Evolutionary conservation across 164 flowering plant species (phyloP).

Genomic region (Chimonanthus praecox): DNA sequence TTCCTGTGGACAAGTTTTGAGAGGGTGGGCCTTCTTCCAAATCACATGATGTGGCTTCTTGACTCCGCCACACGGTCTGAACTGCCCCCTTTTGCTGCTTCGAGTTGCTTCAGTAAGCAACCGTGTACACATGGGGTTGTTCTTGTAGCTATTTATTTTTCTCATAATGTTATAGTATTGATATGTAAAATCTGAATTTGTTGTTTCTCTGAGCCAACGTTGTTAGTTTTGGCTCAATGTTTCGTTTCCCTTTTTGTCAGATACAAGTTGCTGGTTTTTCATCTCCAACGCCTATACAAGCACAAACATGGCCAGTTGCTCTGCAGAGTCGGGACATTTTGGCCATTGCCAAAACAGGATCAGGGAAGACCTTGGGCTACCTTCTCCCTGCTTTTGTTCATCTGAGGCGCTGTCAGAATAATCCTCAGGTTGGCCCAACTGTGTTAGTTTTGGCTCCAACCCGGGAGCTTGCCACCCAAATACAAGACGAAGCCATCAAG

Average conservation of each 20-base stretch:
- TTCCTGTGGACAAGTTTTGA: conserved; percentile 51
- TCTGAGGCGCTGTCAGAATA: conserved; percentile 58
- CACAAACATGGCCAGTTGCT: conserved; percentile 97
- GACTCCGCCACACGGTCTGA: conserved; percentile 63
- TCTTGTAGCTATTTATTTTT: conserved; percentile 14
- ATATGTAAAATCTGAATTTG: neutral
- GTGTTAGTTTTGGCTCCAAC: conserved; percentile 90
- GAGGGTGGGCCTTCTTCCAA: conserved; percentile 59
- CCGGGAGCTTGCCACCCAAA: conserved; percentile 91
- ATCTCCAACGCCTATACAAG: conserved; percentile 93
- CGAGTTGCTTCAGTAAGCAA: conserved; percentile 98
- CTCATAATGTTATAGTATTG: neutral
- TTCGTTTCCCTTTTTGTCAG: conserved; percentile 31
- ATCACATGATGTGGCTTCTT: conserved; percentile 64
- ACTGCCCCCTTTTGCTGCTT: conserved; percentile 71
- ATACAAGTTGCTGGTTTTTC: conserved; percentile 73
- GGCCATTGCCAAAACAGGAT: conserved; percentile 93
- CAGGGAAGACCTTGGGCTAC: conserved; percentile 95
- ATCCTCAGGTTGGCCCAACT: conserved; percentile 75
- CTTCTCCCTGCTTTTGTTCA: conserved; percentile 79
- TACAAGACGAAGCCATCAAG: conserved; percentile 81
- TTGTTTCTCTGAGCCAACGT: neutral
- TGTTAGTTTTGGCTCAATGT: neutral
- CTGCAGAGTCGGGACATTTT: conserved; percentile 72
- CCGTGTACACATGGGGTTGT: conserved; percentile 48